Evolutionary conservation across 352 stramenopile genomes (phyloP).

Genomic region (Peronospora tabacina): DNA sequence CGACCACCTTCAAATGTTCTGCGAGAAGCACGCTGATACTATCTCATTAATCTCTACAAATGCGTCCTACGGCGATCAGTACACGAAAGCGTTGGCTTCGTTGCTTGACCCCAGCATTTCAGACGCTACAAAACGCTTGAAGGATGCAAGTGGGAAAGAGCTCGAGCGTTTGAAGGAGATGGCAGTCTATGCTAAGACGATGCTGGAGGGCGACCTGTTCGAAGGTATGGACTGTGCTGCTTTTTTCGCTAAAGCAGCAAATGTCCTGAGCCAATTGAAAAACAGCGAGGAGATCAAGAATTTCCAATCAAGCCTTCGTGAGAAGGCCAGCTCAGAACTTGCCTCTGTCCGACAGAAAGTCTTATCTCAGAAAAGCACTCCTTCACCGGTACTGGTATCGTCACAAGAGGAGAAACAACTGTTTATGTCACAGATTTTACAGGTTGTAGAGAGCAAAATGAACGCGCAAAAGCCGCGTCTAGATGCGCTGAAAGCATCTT

Average conservation of each 20-base stretch:
- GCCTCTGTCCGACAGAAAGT: conserved; percentile 21
- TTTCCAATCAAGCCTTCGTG: conserved; percentile 37
- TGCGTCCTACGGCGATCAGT: conserved; percentile 57
- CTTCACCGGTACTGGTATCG: conserved; percentile 8
- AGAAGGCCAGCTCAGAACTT: conserved; percentile 41
- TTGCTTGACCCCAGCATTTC: conserved; percentile 59
- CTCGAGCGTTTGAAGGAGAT: conserved; percentile 51
- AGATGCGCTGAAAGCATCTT: conserved; percentile 29
- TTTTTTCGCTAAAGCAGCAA: conserved; percentile 54
- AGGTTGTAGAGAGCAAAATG: conserved; percentile 46
- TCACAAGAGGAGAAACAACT: conserved; percentile 35
- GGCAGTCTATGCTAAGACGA: conserved; percentile 41
- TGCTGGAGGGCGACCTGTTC: conserved; percentile 57
- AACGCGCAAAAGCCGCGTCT: conserved; percentile 38
- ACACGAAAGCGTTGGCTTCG: conserved; percentile 43
- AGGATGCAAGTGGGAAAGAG: conserved; percentile 39
- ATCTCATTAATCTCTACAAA: conserved; percentile 78
- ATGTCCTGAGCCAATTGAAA: conserved; percentile 54
- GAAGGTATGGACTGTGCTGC: conserved; percentile 52
- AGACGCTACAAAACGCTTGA: conserved; percentile 47
- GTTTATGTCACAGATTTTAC: conserved; percentile 58
- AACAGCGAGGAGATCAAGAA: conserved; percentile 50
- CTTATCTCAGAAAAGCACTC: conserved; percentile 9
- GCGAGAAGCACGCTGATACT: conserved; percentile 56
- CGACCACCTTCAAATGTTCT: conserved; percentile 46